Evolutionary conservation across 345 rosid genomes (phyloP).

Genomic region (Gossypium rotundifolium): DNA sequence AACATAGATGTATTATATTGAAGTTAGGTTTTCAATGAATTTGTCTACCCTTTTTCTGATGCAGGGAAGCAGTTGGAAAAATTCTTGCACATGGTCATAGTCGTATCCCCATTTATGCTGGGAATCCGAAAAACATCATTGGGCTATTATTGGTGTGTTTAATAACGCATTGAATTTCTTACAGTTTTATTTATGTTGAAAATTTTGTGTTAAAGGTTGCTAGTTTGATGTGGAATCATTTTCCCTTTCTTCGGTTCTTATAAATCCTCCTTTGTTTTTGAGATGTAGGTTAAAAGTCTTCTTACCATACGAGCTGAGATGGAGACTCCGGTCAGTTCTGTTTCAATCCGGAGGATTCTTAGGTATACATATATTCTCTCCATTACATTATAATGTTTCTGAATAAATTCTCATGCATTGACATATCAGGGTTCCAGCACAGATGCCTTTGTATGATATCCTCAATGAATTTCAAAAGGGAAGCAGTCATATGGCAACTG

Average conservation of each 20-base stretch:
- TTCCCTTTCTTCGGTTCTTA: not conserved
- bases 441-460: constrained; percentile 82
- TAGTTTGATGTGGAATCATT: constrained; percentile 10
- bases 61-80: constrained; percentile 86
- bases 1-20: not conserved
- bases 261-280: constrained; percentile 4
- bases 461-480: constrained; percentile 86
- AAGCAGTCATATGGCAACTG: constrained; percentile 90
- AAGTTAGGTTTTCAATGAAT: not conserved
- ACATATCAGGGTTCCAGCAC: constrained; percentile 62
- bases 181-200: not conserved
- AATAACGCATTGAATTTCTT: constrained; percentile 8
- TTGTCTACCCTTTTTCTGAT: constrained; percentile 18
- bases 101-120: constrained; percentile 66
- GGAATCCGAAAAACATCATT: constrained; percentile 64
- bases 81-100: constrained; percentile 75
- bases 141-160: constrained; percentile 68
- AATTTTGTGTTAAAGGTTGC: constrained; percentile 4
- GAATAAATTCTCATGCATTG: constrained; percentile 12
- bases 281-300: constrained; percentile 63
- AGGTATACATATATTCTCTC: constrained; percentile 29
- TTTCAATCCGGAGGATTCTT: constrained; percentile 73
- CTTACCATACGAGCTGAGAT: constrained; percentile 72
- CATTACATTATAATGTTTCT: not conserved
- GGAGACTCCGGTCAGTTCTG: constrained; percentile 75